Evolutionary conservation across 1,284 basidiomycete species (phyloP).

Genomic region (Peniophora sp.): DNA sequence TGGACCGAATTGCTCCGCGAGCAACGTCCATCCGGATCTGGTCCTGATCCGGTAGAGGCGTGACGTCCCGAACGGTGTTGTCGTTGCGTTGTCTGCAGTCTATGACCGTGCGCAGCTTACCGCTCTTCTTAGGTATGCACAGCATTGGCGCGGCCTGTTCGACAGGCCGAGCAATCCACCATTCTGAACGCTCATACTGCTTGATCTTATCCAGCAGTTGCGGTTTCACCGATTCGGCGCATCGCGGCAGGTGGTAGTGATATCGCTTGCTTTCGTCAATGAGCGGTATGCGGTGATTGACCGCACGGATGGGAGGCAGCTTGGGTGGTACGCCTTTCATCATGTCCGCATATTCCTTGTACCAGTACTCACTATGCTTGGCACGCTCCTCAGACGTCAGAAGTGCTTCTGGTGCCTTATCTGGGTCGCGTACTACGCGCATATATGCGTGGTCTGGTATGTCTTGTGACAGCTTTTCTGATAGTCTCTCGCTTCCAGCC

Average conservation of each 20-base stretch:
- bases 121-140: conserved; percentile 23
- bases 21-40: conserved; percentile 20
- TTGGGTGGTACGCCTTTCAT: not conserved
- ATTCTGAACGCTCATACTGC: conserved; percentile 18
- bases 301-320: conserved; percentile 23
- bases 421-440: too few species aligned
- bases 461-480: too few species aligned
- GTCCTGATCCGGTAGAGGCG: conserved; percentile 24
- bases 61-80: conserved; percentile 22
- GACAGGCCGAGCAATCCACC: conserved; percentile 20
- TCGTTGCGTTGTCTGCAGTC: conserved; percentile 14
- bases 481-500: too few species aligned
- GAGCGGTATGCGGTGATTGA: conserved; percentile 31
- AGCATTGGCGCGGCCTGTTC: conserved; percentile 25
- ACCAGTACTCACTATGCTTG: conserved; percentile 11
- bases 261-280: conserved; percentile 25
- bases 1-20: conserved; percentile 13
- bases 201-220: conserved; percentile 23
- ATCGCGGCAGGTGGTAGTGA: not conserved
- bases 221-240: conserved; percentile 18
- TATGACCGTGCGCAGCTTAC: conserved; percentile 9
- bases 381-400: conserved; percentile 3
- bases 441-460: too few species aligned
- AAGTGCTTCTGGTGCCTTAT: too few species aligned
- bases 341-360: not conserved